Conservation (phyloP, 1,284 basidiomycete genomes). For the Cryptococcus floricola region DNA sequence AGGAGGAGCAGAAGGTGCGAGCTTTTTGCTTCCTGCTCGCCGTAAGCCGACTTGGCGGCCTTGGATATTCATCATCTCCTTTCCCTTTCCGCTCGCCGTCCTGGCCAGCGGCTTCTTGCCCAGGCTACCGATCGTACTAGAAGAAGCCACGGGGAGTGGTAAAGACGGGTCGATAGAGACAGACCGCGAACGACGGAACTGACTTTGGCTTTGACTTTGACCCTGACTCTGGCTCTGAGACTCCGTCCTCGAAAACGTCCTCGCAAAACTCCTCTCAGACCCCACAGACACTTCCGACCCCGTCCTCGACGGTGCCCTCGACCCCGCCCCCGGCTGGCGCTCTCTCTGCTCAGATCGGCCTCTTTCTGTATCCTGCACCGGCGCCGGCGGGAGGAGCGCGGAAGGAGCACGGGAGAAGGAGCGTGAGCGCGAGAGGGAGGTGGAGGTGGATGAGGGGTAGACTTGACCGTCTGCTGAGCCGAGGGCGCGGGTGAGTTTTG, state of each 20-base stretch:
- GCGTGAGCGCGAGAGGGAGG: neutral
- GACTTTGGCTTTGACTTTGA: constrained; percentile 1
- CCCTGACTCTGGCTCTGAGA: neutral
- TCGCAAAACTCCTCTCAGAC: neutral
- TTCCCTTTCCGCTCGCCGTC: constrained; percentile 37
- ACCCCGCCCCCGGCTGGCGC: neutral
- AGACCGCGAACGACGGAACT: constrained; percentile 20
- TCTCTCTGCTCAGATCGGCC: neutral
- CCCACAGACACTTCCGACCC: neutral
- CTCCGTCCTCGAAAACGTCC: neutral
- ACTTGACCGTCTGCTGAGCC: constrained; percentile 15
- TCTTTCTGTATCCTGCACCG: neutral
- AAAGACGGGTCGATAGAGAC: constrained; percentile 17
- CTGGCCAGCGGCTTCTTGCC: constrained; percentile 21
- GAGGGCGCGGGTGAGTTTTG: constrained; percentile 26
- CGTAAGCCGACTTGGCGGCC: constrained; percentile 31
- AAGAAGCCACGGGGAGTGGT: neutral
- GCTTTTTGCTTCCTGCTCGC: constrained; percentile 16
- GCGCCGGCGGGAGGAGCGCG: neutral
- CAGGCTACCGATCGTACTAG: neutral
- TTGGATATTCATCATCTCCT: constrained; percentile 22
- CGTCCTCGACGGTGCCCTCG: constrained; percentile 9
- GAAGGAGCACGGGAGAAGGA: neutral
- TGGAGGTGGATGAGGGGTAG: neutral
- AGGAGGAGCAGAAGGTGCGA: neutral